phyloP scores from a whole-genome alignment of 225 moss, liverwort and hornwort genomes.

The Physcomitrellopsis africana region DNA sequence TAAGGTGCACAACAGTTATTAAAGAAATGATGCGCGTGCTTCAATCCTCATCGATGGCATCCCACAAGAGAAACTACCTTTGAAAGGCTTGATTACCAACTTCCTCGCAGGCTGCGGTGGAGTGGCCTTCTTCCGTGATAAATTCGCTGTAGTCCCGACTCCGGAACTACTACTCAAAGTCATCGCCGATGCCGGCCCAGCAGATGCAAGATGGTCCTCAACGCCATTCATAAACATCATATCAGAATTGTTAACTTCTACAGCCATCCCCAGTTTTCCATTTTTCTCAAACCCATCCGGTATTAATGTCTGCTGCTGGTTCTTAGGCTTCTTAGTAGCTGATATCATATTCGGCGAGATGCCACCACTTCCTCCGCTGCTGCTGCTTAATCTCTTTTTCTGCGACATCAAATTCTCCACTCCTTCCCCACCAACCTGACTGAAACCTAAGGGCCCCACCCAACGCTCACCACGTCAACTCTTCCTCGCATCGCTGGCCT shows the following conservation, averaged over 20 bases:
- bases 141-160: conserved; percentile 88
- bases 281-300: conserved; percentile 56
- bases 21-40: background rate
- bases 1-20: no score
- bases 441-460: conserved; percentile 46
- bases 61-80: conserved; percentile 53
- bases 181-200: conserved; percentile 45
- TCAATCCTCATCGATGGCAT: background rate
- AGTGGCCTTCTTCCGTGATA: conserved; percentile 96
- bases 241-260: conserved; percentile 44
- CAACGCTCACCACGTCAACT: conserved; percentile 4
- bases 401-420: conserved; percentile 62
- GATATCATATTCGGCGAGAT: conserved; percentile 61
- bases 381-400: conserved; percentile 70
- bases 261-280: conserved; percentile 48
- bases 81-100: conserved; percentile 98
- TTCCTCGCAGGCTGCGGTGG: conserved; percentile 96
- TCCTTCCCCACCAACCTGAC: conserved; percentile 24
- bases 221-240: conserved; percentile 48
- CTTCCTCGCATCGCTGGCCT: conserved; percentile 38
- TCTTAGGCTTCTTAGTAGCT: conserved; percentile 63
- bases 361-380: conserved; percentile 43
- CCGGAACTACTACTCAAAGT: conserved; percentile 40
- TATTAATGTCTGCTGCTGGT: conserved; percentile 36
- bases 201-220: conserved; percentile 53